Base-by-base conservation (phyloP, 1,139 yeast species). In the Kodamaea sp. region DNA sequence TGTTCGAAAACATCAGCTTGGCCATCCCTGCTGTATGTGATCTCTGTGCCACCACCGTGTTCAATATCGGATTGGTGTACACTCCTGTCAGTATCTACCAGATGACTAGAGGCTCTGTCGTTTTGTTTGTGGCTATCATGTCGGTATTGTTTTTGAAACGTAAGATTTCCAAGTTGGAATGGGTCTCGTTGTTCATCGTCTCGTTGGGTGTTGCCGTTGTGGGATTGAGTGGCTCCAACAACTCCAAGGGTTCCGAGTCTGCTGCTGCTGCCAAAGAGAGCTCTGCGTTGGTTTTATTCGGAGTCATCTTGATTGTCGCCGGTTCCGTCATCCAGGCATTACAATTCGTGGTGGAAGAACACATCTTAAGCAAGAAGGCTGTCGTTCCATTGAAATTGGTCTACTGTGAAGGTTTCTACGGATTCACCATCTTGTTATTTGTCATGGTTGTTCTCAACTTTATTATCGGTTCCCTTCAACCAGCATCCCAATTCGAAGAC, bases 1-100 rank as follows among this genome's bases (percentile, higher is more conserved):
- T 60, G 13, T 48, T 43, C 21, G 51, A 59, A 24, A 62, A 60
- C 34, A 36, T 57, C 18, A 55, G 56, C 38, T 57, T 69, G 37
- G 59, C 86, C 0, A 57, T 83, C 23, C 94, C 95, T 1, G 78
- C 94, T 1, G 54, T 74, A 9, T 83, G 89, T 57, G 95, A 86
- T 55, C 70, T 85, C 36, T 53, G 75, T 29, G 92, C 83, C 3
- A 85, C 95, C 2, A 84, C 94, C 0, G 59, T 85, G 47, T 73
- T 85, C 76, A 83, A 84, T 48, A 57, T 84, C n/a, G 95, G 94
- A 1, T 67, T 86, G 43, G 57, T 84, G 11, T 78, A 80, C 53
- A 80, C 81, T 2, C 94, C 95, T 0, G 95, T 85, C n/a, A 82
- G 90, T 2, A 73, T 85, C 29, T 86, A 83, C 57, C 95, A 86